Evolutionary conservation across 768 basidiomycete genomes (phyloP).

Genomic region (Gautieria morchelliformis): DNA sequence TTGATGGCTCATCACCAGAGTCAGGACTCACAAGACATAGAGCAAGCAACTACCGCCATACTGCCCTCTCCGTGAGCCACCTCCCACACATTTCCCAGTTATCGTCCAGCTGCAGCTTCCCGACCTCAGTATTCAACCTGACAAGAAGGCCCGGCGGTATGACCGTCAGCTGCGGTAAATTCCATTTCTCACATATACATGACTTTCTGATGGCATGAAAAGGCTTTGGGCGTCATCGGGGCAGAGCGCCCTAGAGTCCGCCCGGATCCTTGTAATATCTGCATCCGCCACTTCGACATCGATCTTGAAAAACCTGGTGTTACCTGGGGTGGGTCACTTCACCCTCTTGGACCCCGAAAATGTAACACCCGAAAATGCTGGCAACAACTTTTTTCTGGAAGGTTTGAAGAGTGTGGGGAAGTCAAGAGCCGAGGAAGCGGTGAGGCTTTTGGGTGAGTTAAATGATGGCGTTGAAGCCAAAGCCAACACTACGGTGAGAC

Average conservation of each 20-base stretch:
- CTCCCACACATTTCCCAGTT: constrained; percentile 11
- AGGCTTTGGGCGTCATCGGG: constrained; percentile 93
- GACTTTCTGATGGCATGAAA: neutral
- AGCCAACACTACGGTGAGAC: constrained; percentile 41
- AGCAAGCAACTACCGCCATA: constrained; percentile 32
- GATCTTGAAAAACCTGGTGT: constrained; percentile 90
- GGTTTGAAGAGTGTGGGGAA: constrained; percentile 69
- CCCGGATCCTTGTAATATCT: constrained; percentile 73
- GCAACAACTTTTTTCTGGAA: constrained; percentile 94
- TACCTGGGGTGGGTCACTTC: constrained; percentile 94
- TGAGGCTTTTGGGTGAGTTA: constrained; percentile 68
- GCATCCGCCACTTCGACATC: constrained; percentile 79
- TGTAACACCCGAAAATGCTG: constrained; percentile 69
- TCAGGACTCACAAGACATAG: constrained; percentile 37
- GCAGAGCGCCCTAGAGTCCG: constrained; percentile 78
- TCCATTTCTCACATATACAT: neutral
- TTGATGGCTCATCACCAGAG: constrained; percentile 6
- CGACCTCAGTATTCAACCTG: constrained; percentile 49
- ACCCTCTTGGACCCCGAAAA: constrained; percentile 68
- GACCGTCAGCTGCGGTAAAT: constrained; percentile 87
- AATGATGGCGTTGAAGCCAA: constrained; percentile 77
- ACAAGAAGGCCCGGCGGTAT: constrained; percentile 83
- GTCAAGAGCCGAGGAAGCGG: constrained; percentile 70
- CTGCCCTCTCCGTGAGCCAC: constrained; percentile 20
- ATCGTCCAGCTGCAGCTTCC: constrained; percentile 7